Base-by-base conservation (phyloP, 352 stramenopile genomes). In the Phytophthora melonis region DNA sequence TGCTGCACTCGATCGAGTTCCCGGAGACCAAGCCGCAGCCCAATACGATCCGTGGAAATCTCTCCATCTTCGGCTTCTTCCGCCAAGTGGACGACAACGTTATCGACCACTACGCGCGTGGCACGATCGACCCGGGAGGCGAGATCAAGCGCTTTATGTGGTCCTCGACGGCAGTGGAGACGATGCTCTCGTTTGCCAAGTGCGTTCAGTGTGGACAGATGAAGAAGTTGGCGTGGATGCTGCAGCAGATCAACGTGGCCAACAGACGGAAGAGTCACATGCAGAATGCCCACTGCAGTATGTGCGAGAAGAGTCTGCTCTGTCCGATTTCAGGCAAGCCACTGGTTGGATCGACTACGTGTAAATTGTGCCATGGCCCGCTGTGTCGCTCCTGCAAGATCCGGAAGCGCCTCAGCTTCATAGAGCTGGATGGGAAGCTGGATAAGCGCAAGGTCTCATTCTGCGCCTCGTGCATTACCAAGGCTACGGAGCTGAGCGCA, bases 141-240 rank as follows among this genome's bases (percentile, higher is more conserved):
- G 27, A 30, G 36, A 70, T 54, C n/a, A 30, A 30, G 27, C 27
- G 27, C 27, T 30, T 6, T 7, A 6, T 30, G 27, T 7, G 27
- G 27, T 3, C 27, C 27, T 30, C 27, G 5, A 30, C 5, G 27
- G 27, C 27, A 3, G 27, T 7, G 27, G 27, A 30, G 27, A 30
- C 27, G 27, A 30, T 30, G 27, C 27, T 30, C 3, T 30, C 27
- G 27, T 3, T 30, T 2, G 73, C 63, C 2, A 68, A 72, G 6
- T 76, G 79, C 70, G 74, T 82, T 23, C 65, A 86, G 36, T 90
- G 79, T 58, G 77, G 74, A 2, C 77, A 85, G n/a, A 82, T 87
- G 79, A 83, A 84, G 58, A 90, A 89, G 59, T 68, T 89, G 14
- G 67, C 78, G 56, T 90, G 82, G 80, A 66, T 73, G 58, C 18